Conservation (phyloP, 768 basidiomycete genomes). For the Leccinum subgranulosum region DNA sequence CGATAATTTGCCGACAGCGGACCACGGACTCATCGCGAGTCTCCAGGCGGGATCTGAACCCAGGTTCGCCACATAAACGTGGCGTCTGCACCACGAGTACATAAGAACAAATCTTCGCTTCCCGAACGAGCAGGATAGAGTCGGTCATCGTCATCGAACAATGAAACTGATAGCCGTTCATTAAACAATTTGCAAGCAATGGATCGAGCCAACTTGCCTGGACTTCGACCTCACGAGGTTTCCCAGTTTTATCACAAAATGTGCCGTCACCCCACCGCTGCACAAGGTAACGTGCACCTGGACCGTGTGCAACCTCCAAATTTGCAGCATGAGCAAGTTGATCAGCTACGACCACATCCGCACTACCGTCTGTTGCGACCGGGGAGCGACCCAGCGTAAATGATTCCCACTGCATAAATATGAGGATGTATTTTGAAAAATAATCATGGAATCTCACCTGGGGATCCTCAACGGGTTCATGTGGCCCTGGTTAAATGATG, state of each 20-base stretch:
- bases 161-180: constrained; percentile 62
- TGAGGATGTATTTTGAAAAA: constrained; percentile 23
- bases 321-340: constrained; percentile 62
- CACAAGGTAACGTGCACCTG: constrained; percentile 87
- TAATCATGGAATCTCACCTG: constrained; percentile 49
- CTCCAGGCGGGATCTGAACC: constrained; percentile 78
- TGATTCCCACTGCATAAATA: constrained; percentile 59
- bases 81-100: constrained; percentile 94
- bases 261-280: constrained; percentile 93
- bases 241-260: constrained; percentile 88
- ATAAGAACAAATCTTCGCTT: constrained; percentile 92
- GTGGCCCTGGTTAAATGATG: constrained; percentile 47
- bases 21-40: constrained; percentile 64
- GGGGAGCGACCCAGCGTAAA: constrained; percentile 78
- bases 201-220: constrained; percentile 55
- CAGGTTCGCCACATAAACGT: constrained; percentile 88
- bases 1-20: constrained; percentile 75
- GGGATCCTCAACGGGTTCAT: constrained; percentile 83
- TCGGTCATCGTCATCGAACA: constrained; percentile 95
- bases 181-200: constrained; percentile 2
- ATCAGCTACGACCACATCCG: constrained; percentile 64
- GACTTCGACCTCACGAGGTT: constrained; percentile 87
- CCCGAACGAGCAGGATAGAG: constrained; percentile 86
- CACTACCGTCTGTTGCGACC: constrained; percentile 52
- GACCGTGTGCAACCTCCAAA: constrained; percentile 70